Evolutionary conservation across 1,139 yeast genomes (phyloP).

Genomic region (Debaryomycetaceae sp.): DNA sequence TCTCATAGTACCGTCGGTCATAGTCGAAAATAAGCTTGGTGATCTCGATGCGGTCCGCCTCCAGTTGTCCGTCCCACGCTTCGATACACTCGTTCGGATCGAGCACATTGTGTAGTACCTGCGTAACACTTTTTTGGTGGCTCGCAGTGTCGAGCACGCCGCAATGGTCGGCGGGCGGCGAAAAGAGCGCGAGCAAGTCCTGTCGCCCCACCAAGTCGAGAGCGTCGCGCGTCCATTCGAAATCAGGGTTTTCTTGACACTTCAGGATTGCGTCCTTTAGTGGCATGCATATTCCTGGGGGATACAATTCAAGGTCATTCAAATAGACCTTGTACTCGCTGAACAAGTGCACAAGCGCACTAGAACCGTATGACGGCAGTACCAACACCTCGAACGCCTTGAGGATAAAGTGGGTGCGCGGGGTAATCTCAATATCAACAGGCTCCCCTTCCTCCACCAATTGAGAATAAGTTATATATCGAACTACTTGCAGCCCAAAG

Average conservation of each 20-base stretch:
- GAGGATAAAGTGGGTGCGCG: constrained; percentile 49
- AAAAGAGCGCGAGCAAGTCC: constrained; percentile 36
- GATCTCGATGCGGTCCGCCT: constrained; percentile 54
- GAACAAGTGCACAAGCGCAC: constrained; percentile 49
- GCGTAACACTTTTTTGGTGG: constrained; percentile 33
- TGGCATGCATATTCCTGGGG: constrained; percentile 61
- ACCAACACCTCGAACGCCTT: constrained; percentile 54
- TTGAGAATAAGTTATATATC: constrained; percentile 59
- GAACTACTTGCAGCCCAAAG: constrained; percentile 32
- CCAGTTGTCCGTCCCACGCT: constrained; percentile 61
- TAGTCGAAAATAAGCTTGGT: constrained; percentile 63
- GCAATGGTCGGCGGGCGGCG: constrained; percentile 2
- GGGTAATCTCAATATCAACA: constrained; percentile 52
- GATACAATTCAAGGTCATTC: constrained; percentile 55
- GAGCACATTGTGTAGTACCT: constrained; percentile 34
- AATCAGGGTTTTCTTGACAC: constrained; percentile 47
- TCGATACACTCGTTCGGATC: constrained; percentile 36
- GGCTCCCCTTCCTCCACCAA: constrained; percentile 53
- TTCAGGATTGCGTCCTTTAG: constrained; percentile 47
- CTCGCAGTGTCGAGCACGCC: constrained; percentile 3
- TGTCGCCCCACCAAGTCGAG: constrained; percentile 56
- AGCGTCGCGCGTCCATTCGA: constrained; percentile 38
- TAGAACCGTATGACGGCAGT: constrained; percentile 39
- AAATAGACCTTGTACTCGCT: constrained; percentile 41
- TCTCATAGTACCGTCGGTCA: constrained; percentile 75